These are phyloP conservation scores for Dipteronia sinensis DNA, from an alignment of 345 rosid genomes.

Conservation along the genomic window DNA sequence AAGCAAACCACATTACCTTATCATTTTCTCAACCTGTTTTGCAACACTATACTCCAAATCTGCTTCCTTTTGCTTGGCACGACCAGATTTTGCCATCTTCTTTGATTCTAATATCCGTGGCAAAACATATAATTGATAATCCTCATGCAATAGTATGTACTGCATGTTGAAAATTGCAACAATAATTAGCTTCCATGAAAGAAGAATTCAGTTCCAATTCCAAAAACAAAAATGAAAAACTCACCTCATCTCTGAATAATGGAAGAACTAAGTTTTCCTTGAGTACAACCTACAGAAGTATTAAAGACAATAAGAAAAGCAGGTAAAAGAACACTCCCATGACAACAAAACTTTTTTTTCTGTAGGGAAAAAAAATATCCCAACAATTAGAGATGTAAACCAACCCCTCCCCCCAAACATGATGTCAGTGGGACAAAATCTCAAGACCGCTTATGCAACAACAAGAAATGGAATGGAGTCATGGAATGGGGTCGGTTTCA, in stretches of 20 bases:
- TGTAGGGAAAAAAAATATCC: background rate
- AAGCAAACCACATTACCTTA: constrained; percentile 43
- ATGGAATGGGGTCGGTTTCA: too few relatives aligned
- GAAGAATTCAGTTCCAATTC: constrained; percentile 10
- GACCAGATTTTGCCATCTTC: constrained; percentile 98
- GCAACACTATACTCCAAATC: constrained; percentile 97
- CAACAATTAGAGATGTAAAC: background rate
- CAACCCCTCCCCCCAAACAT: background rate
- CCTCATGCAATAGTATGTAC: constrained; percentile 87
- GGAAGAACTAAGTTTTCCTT: constrained; percentile 90
- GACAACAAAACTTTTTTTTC: background rate
- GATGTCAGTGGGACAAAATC: background rate
- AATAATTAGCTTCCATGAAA: constrained; percentile 34
- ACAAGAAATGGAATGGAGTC: background rate
- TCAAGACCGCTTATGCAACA: background rate
- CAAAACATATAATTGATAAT: constrained; percentile 90
- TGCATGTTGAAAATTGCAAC: constrained; percentile 47
- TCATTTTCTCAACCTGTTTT: constrained; percentile 98
- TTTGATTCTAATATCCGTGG: constrained; percentile 96
- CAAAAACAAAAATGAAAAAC: constrained; percentile 24
- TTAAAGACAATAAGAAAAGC: constrained; percentile 15
- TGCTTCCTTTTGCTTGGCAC: constrained; percentile 92
- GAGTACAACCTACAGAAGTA: constrained; percentile 73
- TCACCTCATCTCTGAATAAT: constrained; percentile 94
- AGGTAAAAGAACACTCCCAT: constrained; percentile 11